Base-by-base conservation (phyloP, 2,329 filamentous ascomycete genomes). In the Aspergillus proliferans region DNA sequence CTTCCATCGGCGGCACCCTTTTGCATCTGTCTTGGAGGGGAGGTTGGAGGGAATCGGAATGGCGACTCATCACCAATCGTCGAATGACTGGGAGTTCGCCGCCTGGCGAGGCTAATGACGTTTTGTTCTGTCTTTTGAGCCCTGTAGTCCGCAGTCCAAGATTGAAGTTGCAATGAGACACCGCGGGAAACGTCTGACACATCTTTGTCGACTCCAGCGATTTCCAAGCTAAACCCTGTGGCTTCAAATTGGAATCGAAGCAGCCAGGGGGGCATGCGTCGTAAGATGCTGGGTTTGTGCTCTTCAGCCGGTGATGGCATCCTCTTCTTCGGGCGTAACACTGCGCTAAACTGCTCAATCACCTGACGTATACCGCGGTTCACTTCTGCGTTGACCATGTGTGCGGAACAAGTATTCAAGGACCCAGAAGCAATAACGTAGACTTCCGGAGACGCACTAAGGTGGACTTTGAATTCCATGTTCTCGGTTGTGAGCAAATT, bases 361-460 rank as follows among this genome's bases (percentile, higher is more conserved):
- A 98, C 96, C 65, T 97, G 89, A 21, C 88, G 87, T 28, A 98
- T 78, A 19, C 93, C 94, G 61, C 94, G 87, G 47, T 86, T 93
- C 50, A 98, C 95, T 63, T 98, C 93, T 5, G 88, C 85, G 19
- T 92, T 84, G 7, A 96, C 85, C 76, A 98, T 85, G 62, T 90
- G 93, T 44, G 95, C 78, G 1, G 88, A 88, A 56, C 94, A 91
- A 0, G 89, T 94, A 63, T 95, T 87, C 2, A 96, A 73, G 52
- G 83, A 88, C 18, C 87, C 90, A 45, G 82, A 86, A 9, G 85
- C 82, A 47, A 89, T 82, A 8, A 97, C 90, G 43, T 86, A 85
- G 6, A 96, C 81, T 56, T 96, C 86, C 0, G 91, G 91, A 3
- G 87, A 84, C 4, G 92, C 92, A 55, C 83, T 92, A 10, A 97